These are phyloP conservation scores for Mycena epipterygia DNA, from an alignment of 768 basidiomycete genomes.

Conservation along the genomic window DNA sequence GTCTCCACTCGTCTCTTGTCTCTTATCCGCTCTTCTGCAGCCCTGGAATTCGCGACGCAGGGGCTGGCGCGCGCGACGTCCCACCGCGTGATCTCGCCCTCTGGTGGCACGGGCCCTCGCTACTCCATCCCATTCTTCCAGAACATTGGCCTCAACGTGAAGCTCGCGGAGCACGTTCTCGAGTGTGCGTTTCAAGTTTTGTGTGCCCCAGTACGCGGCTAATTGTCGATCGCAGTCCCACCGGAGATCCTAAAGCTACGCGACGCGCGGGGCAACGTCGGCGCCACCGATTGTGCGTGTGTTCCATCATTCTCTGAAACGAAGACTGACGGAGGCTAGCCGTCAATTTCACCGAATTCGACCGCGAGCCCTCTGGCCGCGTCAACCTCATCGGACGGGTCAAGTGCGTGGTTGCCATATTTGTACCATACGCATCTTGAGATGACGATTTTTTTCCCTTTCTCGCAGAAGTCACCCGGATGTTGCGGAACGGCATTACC, in stretches of 20 bases:
- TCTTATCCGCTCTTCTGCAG: constrained; percentile 48
- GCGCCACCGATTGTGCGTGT: constrained; percentile 74
- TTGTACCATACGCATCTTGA: no score
- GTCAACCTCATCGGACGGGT: constrained; percentile 84
- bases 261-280: constrained; percentile 66
- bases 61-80: constrained; percentile 86
- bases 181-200: constrained; percentile 55
- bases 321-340: constrained; percentile 55
- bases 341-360: constrained; percentile 86
- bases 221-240: no score
- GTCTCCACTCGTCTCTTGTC: no score
- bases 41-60: constrained; percentile 81
- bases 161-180: constrained; percentile 61
- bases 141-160: constrained; percentile 72
- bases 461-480: constrained; percentile 90
- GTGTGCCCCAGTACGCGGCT: no score
- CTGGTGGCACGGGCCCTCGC: constrained; percentile 70
- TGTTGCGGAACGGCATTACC: constrained; percentile 83
- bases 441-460: no score
- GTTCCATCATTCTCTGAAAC: background rate
- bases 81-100: constrained; percentile 83
- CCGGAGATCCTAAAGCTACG: constrained; percentile 73
- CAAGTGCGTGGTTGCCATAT: constrained; percentile 69
- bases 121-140: constrained; percentile 93
- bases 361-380: constrained; percentile 74